Evolutionary conservation across 2,329 filamentous ascomycete species (phyloP).

Genomic region (Trichoderma atroviride): DNA sequence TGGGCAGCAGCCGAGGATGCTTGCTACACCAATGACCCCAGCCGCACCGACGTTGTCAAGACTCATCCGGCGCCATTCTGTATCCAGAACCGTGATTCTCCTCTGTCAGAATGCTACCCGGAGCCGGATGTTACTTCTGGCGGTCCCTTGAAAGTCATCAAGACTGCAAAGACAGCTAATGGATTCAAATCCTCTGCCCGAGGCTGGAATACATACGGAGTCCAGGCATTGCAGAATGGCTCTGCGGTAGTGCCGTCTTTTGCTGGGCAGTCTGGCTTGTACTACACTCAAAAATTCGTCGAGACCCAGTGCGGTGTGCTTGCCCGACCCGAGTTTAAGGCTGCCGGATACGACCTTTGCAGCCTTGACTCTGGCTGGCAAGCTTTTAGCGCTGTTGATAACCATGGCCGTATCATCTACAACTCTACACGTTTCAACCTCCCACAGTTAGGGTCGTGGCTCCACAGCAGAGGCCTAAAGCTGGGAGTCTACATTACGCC

Average conservation of each 20-base stretch:
- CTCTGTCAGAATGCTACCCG: conserved; percentile 22
- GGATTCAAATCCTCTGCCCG: conserved; percentile 23
- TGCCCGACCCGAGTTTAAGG: conserved; percentile 13
- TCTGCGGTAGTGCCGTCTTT: conserved; percentile 26
- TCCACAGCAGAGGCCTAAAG: conserved; percentile 18
- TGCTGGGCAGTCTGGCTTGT: conserved; percentile 22
- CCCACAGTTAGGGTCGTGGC: conserved; percentile 24
- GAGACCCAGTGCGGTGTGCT: conserved; percentile 28
- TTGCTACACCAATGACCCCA: conserved; percentile 17
- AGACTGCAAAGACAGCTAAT: conserved; percentile 21
- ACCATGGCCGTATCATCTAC: conserved; percentile 24
- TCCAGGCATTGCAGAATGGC: conserved; percentile 23
- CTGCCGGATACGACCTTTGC: conserved; percentile 24
- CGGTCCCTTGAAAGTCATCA: conserved; percentile 22
- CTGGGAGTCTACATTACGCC: conserved; percentile 26
- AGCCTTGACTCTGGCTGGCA: conserved; percentile 37
- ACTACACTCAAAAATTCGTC: conserved; percentile 25
- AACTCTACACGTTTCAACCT: conserved; percentile 25
- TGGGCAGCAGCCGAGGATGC: conserved; percentile 15
- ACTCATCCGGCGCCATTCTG: conserved; percentile 22
- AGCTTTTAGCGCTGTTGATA: conserved; percentile 22
- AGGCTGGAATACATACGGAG: conserved; percentile 27
- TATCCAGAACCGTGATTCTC: conserved; percentile 23
- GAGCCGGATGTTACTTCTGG: conserved; percentile 13
- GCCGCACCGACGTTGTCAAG: conserved; percentile 16